A percentile compares a stretch with the other conserved stretches of the same genome.
Conservation (phyloP, 345 rosid genomes). For the Geranium rotundifolium region DNA sequence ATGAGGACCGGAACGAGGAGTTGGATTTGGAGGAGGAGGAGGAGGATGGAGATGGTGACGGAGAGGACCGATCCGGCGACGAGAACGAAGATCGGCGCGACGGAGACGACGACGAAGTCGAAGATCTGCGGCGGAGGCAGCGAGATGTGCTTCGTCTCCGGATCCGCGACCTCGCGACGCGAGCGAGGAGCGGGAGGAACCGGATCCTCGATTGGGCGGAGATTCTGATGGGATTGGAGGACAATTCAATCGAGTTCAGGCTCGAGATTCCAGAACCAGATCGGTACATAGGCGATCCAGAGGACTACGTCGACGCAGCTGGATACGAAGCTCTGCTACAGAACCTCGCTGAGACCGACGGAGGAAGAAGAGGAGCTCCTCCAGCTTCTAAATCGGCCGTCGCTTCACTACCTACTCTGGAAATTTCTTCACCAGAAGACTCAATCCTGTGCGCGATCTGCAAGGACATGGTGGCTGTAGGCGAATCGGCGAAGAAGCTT, state of each 20-base stretch:
- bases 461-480: conserved; percentile 40
- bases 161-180: conserved; percentile 4
- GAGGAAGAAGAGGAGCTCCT: conserved; percentile 62
- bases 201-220: conserved; percentile 66
- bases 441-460: conserved; percentile 41
- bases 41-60: conserved; percentile 16
- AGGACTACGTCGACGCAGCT: conserved; percentile 49
- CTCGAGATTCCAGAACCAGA: conserved; percentile 41
- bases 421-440: conserved; percentile 23
- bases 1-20: conserved; percentile 14
- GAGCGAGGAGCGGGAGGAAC: conserved; percentile 48
- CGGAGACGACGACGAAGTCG: conserved; percentile 20
- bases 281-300: conserved; percentile 41
- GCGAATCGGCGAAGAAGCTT: conserved; percentile 44
- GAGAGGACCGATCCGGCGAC: conserved; percentile 15
- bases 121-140: conserved; percentile 30
- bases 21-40: conserved; percentile 8
- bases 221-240: conserved; percentile 58
- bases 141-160: conserved; percentile 6
- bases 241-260: conserved; percentile 54
- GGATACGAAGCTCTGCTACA: conserved; percentile 57
- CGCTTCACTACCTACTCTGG: conserved; percentile 27
- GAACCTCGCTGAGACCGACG: conserved; percentile 54
- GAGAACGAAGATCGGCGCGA: conserved; percentile 21
- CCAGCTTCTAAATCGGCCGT: conserved; percentile 45